Evolutionary conservation across 2,329 filamentous ascomycete genomes (phyloP).

Genomic region (Arthrocladium fulminans): DNA sequence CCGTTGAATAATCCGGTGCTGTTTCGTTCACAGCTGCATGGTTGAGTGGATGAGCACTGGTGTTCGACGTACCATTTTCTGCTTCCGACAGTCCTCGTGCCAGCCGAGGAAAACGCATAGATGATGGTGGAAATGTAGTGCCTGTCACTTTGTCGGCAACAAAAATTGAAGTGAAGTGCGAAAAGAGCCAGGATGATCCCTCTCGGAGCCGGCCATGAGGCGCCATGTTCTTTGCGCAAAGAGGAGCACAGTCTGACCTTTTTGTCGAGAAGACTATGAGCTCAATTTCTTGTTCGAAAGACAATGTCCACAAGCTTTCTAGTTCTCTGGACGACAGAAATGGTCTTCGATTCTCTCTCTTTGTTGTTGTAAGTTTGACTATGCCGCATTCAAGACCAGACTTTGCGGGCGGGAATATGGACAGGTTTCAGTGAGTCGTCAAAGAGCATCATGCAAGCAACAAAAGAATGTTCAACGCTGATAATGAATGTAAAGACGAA

Average conservation of each 20-base stretch:
- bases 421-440: not conserved
- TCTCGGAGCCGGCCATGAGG: not conserved
- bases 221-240: not conserved
- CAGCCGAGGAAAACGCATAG: conserved; percentile 3
- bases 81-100: not conserved
- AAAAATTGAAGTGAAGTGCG: not conserved
- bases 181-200: not conserved
- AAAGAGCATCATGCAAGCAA: not conserved
- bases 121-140: not conserved
- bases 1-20: conserved; percentile 14
- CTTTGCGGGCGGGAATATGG: not conserved
- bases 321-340: not conserved
- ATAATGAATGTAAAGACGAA: not conserved
- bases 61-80: not conserved
- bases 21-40: not conserved
- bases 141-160: not conserved
- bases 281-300: not conserved
- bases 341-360: not conserved
- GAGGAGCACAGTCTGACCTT: not conserved
- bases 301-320: not conserved
- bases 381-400: not conserved
- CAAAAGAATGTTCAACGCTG: not conserved
- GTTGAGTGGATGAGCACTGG: not conserved
- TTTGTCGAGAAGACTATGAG: not conserved
- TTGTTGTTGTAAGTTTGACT: not conserved